Evolutionary conservation across 1,139 yeast genomes (phyloP), one percentile per base, ranked within the genome.

Genomic region (Kazachstania sp.): DNA sequence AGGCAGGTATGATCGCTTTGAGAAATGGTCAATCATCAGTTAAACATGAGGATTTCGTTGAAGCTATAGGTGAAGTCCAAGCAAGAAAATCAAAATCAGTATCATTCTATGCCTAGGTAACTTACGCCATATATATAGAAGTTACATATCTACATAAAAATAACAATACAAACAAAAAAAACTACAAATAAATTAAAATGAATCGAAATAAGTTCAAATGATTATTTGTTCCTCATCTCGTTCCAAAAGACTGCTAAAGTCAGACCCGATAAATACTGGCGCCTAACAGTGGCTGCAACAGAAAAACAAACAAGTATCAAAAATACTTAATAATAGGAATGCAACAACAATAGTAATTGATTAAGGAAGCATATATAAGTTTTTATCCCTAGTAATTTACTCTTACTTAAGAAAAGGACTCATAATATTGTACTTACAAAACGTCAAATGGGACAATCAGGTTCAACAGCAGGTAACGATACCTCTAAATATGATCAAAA

Each of bases 1-100:
- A 92, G 68, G 98, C 98, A 2, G 99, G 98, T 63, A 94, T 92
- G 98, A 92, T 94, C 70, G 99, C 98, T 1, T 76, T 94, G 63
- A 81, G 98, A 70, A 87, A 87, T 60, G 97, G 97, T 26, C 95
- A 92, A 68, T 79, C 86, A 32, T 77, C 83, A 55, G 90, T 94
- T 50, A 86, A 86, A 60, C 99, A 94, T 67, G 98, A 94, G 70
- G 98, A 94, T 70, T 94, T 92, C 64, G 96, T 94, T 19, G 98
- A 94, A 65, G 99, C 96, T 50, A 88, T 92, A 54, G 83, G 97
- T 53, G 98, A 94, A 72, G 98, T 94, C 37, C 98, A 92, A 71
- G 96, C 97, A 46, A 81, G 98, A 73, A 94, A 94, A 76, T 77
- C 85, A 49, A 92, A 94, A 72, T 80, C 92, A 43, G 97, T 92